These are phyloP conservation scores for Cudoniella acicularis DNA, from an alignment of 495 filamentous ascomycete genomes.

Conservation along the genomic window DNA sequence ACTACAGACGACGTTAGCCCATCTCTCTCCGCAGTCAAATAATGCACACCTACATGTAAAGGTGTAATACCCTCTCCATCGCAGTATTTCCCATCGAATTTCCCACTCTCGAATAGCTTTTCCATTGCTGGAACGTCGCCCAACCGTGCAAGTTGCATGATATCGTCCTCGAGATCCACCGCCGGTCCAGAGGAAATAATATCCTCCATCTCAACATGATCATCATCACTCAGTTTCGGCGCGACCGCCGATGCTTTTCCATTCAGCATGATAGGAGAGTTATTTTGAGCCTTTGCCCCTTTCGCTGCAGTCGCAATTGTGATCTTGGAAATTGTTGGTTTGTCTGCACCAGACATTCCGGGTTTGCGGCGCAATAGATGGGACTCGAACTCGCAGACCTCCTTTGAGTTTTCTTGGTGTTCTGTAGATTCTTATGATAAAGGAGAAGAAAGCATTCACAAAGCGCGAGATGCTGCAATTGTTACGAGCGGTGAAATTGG, in stretches of 20 bases:
- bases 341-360: constrained; percentile 10
- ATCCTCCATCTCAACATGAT: constrained; percentile 65
- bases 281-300: constrained; percentile 3
- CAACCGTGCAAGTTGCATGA: constrained; percentile 90
- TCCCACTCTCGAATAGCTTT: constrained; percentile 78
- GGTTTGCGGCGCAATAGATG: not conserved
- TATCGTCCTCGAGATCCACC: constrained; percentile 64
- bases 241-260: constrained; percentile 56
- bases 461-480: too few relatives aligned
- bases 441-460: too few relatives aligned
- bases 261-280: constrained; percentile 33
- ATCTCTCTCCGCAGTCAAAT: constrained; percentile 25
- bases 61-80: constrained; percentile 94
- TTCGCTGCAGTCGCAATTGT: constrained; percentile 4
- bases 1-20: constrained; percentile 50
- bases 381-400: too few relatives aligned
- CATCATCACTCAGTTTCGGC: constrained; percentile 59
- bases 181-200: constrained; percentile 42
- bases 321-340: constrained; percentile 2
- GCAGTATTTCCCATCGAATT: constrained; percentile 71
- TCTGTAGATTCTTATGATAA: not conserved
- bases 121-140: constrained; percentile 86
- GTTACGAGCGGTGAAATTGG: not conserved
- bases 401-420: not conserved
- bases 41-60: constrained; percentile 67